phyloP scores from a whole-genome alignment of 306 rosid genomes.

The Mimosa bimucronata region DNA sequence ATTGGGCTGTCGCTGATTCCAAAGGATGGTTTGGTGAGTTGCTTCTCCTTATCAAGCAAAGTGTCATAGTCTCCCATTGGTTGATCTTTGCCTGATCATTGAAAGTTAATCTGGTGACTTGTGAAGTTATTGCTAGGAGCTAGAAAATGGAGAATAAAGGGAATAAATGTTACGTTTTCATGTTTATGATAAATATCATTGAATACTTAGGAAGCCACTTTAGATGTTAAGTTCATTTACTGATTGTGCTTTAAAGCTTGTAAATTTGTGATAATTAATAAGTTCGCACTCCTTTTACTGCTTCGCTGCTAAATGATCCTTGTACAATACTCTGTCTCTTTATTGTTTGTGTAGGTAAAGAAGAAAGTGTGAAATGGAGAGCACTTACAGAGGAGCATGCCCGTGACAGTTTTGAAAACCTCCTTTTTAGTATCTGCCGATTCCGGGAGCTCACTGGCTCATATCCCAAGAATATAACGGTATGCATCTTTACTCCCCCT shows the following conservation, averaged over 20 bases:
- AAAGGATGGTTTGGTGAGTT: slow-evolving; percentile 90
- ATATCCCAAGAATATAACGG: slow-evolving; percentile 86
- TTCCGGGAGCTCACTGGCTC: slow-evolving; percentile 90
- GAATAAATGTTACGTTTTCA: neutral
- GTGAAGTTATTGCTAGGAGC: neutral
- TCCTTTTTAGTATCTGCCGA: slow-evolving; percentile 87
- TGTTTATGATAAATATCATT: neutral
- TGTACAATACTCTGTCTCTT: neutral
- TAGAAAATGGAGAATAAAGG: neutral
- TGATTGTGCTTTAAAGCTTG: neutral
- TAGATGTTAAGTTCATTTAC: neutral
- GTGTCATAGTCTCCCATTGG: neutral
- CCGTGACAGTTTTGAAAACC: slow-evolving; percentile 95
- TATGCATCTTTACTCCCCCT: slow-evolving; percentile 37
- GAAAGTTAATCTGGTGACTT: slow-evolving; percentile 13
- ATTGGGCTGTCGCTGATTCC: slow-evolving; percentile 88
- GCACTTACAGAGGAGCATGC: slow-evolving; percentile 98
- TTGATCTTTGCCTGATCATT: neutral
- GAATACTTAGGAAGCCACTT: neutral
- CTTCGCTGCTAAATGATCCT: neutral
- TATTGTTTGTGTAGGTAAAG: slow-evolving; percentile 55
- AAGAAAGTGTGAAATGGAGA: slow-evolving; percentile 67
- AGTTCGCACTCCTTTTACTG: neutral
- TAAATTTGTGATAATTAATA: neutral
- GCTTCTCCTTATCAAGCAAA: slow-evolving; percentile 23